These are phyloP conservation scores for Fusarium lateritium DNA, from an alignment of 2,329 filamentous ascomycete species.

Conservation along the genomic window DNA sequence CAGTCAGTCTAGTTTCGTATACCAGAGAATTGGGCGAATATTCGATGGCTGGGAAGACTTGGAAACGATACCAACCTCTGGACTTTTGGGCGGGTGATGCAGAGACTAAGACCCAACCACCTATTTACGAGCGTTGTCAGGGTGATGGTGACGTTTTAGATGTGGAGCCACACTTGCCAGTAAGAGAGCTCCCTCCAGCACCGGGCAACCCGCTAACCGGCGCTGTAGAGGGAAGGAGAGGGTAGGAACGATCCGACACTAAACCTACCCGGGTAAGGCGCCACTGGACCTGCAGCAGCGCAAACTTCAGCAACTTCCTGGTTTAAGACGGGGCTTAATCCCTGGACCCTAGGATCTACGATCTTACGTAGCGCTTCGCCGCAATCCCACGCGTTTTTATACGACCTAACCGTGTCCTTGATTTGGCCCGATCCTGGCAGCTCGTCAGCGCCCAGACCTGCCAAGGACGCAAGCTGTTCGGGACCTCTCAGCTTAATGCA, in stretches of 20 bases:
- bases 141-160: slow-evolving; percentile 44
- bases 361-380: slow-evolving; percentile 43
- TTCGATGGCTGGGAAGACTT: slow-evolving; percentile 47
- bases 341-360: slow-evolving; percentile 44
- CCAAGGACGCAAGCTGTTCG: slow-evolving; percentile 31
- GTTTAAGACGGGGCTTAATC: slow-evolving; percentile 30
- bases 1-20: slow-evolving; percentile 36
- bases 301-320: slow-evolving; percentile 24
- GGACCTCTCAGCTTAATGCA: slow-evolving; percentile 33
- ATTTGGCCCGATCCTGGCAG: slow-evolving; percentile 21
- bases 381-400: slow-evolving; percentile 20
- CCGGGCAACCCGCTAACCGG: slow-evolving; percentile 46
- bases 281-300: slow-evolving; percentile 40
- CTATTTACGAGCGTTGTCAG: slow-evolving; percentile 49
- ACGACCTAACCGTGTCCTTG: slow-evolving; percentile 16
- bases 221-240: slow-evolving; percentile 27
- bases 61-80: slow-evolving; percentile 44
- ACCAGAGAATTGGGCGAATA: slow-evolving; percentile 42
- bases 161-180: slow-evolving; percentile 25
- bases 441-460: slow-evolving; percentile 35
- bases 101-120: slow-evolving; percentile 45
- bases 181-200: slow-evolving; percentile 25
- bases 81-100: slow-evolving; percentile 43
- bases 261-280: slow-evolving; percentile 24
- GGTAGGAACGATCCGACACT: background rate